These are phyloP conservation scores for Suillus americanus DNA, from an alignment of 768 basidiomycete genomes.

Conservation along the genomic window DNA sequence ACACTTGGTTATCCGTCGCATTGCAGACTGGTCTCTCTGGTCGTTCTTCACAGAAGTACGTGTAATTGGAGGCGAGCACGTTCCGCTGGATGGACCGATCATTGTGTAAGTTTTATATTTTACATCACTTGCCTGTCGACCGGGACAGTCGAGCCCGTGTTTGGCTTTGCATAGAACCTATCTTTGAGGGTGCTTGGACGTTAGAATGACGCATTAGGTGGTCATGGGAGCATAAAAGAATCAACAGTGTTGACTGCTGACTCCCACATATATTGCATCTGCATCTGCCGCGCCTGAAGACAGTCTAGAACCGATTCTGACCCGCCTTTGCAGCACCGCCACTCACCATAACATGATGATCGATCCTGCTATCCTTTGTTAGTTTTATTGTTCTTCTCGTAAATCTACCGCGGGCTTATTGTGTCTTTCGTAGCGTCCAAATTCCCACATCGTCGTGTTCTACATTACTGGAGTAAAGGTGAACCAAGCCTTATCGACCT, in stretches of 20 bases:
- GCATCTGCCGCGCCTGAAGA: too few relatives aligned
- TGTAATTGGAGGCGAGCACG: conserved; percentile 85
- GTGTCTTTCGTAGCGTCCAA: conserved; percentile 55
- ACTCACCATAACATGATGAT: conserved; percentile 97
- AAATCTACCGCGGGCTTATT: conserved; percentile 17
- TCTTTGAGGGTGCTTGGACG: background rate
- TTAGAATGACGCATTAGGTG: background rate
- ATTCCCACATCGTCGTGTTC: conserved; percentile 77
- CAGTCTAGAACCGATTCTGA: background rate
- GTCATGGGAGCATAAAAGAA: background rate
- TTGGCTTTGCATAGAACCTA: background rate
- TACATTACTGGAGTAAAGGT: conserved; percentile 96
- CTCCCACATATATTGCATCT: background rate
- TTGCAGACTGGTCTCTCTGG: conserved; percentile 73
- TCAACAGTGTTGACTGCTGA: background rate
- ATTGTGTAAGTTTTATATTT: conserved; percentile 67
- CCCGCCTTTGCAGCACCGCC: conserved; percentile 52
- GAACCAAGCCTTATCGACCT: conserved; percentile 13
- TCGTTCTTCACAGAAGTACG: conserved; percentile 90
- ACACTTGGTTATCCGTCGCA: conserved; percentile 68
- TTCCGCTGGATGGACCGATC: conserved; percentile 85
- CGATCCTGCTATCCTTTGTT: conserved; percentile 81
- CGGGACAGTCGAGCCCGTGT: background rate
- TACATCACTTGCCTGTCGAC: background rate
- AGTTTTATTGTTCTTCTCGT: conserved; percentile 26